Evolutionary conservation across 257 asterid species (phyloP), one percentile per base, ranked within the genome.

Genomic region (Nemophila menziesii): DNA sequence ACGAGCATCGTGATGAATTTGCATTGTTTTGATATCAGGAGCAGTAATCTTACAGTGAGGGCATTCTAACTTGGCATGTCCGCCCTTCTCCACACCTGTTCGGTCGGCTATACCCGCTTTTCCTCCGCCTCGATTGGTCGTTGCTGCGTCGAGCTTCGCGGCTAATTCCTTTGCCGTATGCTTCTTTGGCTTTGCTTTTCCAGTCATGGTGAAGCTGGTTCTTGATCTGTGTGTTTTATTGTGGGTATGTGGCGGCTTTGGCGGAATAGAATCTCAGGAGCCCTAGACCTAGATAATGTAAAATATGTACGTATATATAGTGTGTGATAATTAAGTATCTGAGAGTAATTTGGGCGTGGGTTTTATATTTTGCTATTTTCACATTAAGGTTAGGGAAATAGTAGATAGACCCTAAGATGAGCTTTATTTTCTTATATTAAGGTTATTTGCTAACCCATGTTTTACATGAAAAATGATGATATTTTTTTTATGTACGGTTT

Each of bases 101-200:
- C 95, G 78, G 36, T 84, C 95, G 14, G 78, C 71, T 13, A 54
- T 52, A 7, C 95, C 95, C 27, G 93, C 92, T 64, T 77, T 77
- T 10, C 95, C 95, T 11, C 95, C 95, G 52, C 93, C 93, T 49
- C 95, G 79, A 49, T 68, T 84, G 61, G 93, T 80, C 15, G 73
- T 56, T n/a, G 95, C 93, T 1, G 95, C 95, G 60, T 84, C 95
- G 20, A 57, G 20, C 63, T 84, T 84, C 16, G 84, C 56, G 1
- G 78, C 80, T 10, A 84, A 22, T 58, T 84, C 95, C 75, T 84
- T 84, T 15, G 95, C 93, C 11, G 95, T 80, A 63, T 84, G 95
- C 76, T 84, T 84, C 87, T 80, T 80, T 2, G 95, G 95, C 73
- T 84, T 84, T 5, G 93, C 95, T 54, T 84, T 84, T 16, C 95